Base-by-base conservation (phyloP, 208 protist species). In the Crithidia brevicula region DNA sequence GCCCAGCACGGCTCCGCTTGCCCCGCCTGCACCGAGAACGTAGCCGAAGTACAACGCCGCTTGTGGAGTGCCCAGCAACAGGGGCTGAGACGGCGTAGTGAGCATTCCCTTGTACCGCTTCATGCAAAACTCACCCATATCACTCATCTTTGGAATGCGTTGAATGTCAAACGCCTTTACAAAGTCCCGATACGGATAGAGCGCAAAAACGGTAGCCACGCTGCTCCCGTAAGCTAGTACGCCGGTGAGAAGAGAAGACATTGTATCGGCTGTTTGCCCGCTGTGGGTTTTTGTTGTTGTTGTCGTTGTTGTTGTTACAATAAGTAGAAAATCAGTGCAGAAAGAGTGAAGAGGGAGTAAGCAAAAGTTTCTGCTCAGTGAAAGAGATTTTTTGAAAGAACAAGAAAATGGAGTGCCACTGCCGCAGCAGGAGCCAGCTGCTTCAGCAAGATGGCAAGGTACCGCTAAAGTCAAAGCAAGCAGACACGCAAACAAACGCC, bases 151-250 rank as follows among this genome's bases (percentile, higher is more conserved):
- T 11, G 60, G 69, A 31, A 61, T 53, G 31, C 36, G 22, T 6
- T 59, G 50, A 18, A 81, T 27, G 34, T 75, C 65, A 50, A 89
- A 86, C 0, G 68, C 33, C 57, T 97, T 97, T 6, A 84, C 81
- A 27, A 88, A 91, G 64, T 97, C 92, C 15, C 92, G 78, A 65
- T 95, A 97, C 6, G 92, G 92, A 49, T 95, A 97, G 7, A 95
- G 69, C 20, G 74, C 63, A 45, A 95, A 87, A 11, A 87, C 83
- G 16, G 84, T 89, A 10, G 76, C 42, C 25, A 82, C 53, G 60
- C 75, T 92, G 36, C 87, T 74, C 31, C 53, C 64, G 68, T 96
- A 96, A 1, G 86, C 87, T 8, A 90, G 22, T 2, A 60, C 74
- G 43, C 68, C 89, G 18, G 74, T 78, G 8, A 70, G 45, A 51